Conservation (phyloP, 1,284 basidiomycete genomes). For the Irpex sp. region DNA sequence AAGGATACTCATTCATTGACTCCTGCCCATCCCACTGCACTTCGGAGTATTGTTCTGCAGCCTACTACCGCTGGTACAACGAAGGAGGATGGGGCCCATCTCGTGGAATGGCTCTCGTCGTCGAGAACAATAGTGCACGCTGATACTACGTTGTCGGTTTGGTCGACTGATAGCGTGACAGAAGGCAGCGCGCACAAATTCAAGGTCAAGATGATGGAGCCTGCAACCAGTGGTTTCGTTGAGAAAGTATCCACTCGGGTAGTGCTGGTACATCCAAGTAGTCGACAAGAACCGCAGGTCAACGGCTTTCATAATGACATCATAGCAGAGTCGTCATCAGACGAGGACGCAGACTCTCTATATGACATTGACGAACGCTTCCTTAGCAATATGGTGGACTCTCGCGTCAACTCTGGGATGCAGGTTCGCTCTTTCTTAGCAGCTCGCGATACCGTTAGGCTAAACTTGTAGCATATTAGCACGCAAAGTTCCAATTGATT, state of each 20-base stretch:
- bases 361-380: slow-evolving; percentile 15
- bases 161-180: neutral
- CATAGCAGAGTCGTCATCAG: neutral
- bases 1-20: neutral
- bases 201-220: slow-evolving; percentile 2
- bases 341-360: neutral
- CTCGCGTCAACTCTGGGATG: neutral
- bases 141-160: neutral
- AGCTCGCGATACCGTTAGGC: neutral
- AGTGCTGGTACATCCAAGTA: neutral
- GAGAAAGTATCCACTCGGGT: neutral
- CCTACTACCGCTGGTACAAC: neutral
- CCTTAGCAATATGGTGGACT: slow-evolving; percentile 6
- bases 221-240: neutral
- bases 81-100: neutral
- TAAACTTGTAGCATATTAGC: neutral
- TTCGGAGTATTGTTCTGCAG: neutral
- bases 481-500: neutral
- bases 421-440: neutral
- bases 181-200: neutral
- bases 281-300: neutral
- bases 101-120: slow-evolving; percentile 1
- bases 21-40: neutral
- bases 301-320: no score
- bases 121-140: neutral